Conservation (phyloP, 768 basidiomycete species). For the Psilocybe cubensis region DNA sequence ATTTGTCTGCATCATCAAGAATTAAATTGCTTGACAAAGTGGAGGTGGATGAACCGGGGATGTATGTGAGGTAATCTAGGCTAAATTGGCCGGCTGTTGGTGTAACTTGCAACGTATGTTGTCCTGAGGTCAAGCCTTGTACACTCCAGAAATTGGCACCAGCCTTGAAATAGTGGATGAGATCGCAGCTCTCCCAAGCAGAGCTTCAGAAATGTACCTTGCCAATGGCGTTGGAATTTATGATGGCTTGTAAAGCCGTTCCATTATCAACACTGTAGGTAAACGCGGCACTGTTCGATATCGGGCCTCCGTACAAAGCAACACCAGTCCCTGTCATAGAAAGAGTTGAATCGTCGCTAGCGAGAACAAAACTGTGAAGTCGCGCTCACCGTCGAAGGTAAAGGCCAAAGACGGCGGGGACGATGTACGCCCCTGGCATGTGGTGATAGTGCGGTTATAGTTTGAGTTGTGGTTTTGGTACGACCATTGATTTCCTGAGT, state of each 20-base stretch:
- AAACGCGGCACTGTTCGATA: not conserved
- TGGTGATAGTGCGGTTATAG: conserved; percentile 4
- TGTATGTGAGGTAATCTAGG: conserved; percentile 6
- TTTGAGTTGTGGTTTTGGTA: not conserved
- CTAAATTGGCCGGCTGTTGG: conserved; percentile 2
- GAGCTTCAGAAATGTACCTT: not conserved
- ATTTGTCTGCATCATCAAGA: conserved; percentile 1
- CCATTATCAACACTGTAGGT: conserved; percentile 1
- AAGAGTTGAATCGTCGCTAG: not conserved
- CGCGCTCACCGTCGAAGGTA: not conserved
- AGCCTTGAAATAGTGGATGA: not conserved
- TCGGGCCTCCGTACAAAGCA: conserved; percentile 1
- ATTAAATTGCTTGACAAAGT: not conserved
- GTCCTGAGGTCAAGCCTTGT: not conserved
- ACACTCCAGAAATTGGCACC: conserved; percentile 1
- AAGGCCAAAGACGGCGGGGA: not conserved
- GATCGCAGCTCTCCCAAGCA: not conserved
- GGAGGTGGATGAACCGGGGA: not conserved
- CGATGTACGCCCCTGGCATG: not conserved
- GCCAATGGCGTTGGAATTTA: not conserved
- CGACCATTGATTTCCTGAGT: not conserved
- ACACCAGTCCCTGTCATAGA: conserved; percentile 1
- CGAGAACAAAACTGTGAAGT: not conserved
- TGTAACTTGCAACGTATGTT: not conserved
- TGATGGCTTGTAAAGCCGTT: not conserved